Evolutionary conservation across 108 stramenopile species (phyloP).

Genomic region (Cylindrotheca fusiformis): DNA sequence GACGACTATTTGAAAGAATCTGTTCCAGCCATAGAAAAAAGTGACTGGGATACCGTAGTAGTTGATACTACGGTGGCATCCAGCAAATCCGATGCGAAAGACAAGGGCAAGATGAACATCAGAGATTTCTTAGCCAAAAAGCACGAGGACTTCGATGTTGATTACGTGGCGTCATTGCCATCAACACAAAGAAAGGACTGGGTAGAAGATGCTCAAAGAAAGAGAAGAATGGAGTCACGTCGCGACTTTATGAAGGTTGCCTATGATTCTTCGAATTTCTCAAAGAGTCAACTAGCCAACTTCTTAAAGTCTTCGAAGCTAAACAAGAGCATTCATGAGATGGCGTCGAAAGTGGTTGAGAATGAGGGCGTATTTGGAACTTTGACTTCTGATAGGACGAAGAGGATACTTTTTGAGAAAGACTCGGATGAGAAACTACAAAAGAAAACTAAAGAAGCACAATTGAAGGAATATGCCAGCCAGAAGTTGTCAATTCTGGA

Average conservation of each 20-base stretch:
- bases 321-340: conserved; percentile 51
- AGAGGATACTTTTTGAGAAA: conserved; percentile 36
- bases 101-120: background rate
- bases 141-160: conserved; percentile 28
- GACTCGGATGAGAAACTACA: background rate
- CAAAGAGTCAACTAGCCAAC: conserved; percentile 84
- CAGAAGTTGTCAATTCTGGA: conserved; percentile 4
- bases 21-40: conserved; percentile 8
- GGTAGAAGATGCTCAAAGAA: conserved; percentile 68
- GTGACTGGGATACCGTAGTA: conserved; percentile 16
- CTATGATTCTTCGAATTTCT: conserved; percentile 83
- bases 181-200: conserved; percentile 66
- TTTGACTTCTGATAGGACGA: conserved; percentile 41
- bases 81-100: background rate
- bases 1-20: conserved; percentile 12
- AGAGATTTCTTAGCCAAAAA: background rate
- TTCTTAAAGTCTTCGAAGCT: conserved; percentile 77
- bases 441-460: conserved; percentile 11
- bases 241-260: conserved; percentile 92
- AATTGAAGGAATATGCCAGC: background rate
- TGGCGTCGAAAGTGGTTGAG: conserved; percentile 22
- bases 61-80: background rate
- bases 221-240: conserved; percentile 82
- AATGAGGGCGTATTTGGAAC: conserved; percentile 24
- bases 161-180: conserved; percentile 73